Conservation (phyloP, 805 yeast species). For the Ogataea dorogensis region DNA sequence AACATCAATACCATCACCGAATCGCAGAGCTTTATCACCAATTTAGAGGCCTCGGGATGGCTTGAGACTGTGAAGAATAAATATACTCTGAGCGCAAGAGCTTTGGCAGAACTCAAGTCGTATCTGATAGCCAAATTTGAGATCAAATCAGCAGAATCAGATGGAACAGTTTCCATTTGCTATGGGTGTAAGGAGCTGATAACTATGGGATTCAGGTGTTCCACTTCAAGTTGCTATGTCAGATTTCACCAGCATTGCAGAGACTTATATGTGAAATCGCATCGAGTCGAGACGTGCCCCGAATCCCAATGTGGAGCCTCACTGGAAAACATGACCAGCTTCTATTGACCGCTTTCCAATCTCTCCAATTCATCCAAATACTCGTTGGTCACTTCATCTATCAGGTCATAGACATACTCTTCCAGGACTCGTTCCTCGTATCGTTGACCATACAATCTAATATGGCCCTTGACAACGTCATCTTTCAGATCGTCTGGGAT, state of each 20-base stretch:
- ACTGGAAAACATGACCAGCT: conserved; percentile 16
- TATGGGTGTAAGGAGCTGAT: conserved; percentile 51
- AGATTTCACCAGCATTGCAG: conserved; percentile 52
- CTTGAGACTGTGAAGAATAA: conserved; percentile 37
- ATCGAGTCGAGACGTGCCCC: conserved; percentile 35
- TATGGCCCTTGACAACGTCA: conserved; percentile 26
- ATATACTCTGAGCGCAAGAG: conserved; percentile 39
- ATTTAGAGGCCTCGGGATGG: conserved; percentile 54
- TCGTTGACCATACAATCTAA: conserved; percentile 55
- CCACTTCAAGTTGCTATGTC: conserved; percentile 33
- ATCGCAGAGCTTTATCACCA: conserved; percentile 38
- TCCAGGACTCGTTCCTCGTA: conserved; percentile 73
- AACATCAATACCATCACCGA: conserved; percentile 28
- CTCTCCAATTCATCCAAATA: conserved; percentile 41
- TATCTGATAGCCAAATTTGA: conserved; percentile 47
- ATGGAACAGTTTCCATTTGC: conserved; percentile 46
- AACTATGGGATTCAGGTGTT: conserved; percentile 50
- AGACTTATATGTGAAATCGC: conserved; percentile 37
- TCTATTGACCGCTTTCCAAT: conserved; percentile 19
- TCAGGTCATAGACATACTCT: conserved; percentile 76
- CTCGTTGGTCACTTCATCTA: conserved; percentile 78
- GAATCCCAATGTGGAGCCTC: conserved; percentile 25
- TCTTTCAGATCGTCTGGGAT: conserved; percentile 38
- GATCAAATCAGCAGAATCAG: conserved; percentile 22
- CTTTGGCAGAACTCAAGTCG: conserved; percentile 47